These are phyloP conservation scores for Trapa incisa DNA, from an alignment of 345 rosid species.

Conservation along the genomic window DNA sequence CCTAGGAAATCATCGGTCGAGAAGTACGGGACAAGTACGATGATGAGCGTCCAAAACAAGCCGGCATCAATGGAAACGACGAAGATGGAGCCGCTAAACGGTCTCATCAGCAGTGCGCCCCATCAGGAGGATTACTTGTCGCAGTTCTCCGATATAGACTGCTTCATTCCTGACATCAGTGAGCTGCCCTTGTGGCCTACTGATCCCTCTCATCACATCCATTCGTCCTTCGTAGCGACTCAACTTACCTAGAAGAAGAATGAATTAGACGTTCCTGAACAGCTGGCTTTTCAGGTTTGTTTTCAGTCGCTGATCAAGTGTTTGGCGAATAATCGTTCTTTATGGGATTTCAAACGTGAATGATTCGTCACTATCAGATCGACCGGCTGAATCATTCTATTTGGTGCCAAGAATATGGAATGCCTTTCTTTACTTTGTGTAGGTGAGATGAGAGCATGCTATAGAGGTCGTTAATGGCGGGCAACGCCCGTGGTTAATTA, in stretches of 20 bases:
- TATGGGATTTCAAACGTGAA: neutral
- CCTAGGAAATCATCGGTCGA: neutral
- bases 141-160: slow-evolving; percentile 18
- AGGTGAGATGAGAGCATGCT: neutral
- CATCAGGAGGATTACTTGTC: slow-evolving; percentile 9
- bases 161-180: slow-evolving; percentile 12
- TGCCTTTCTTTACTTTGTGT: neutral
- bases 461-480: neutral
- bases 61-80: neutral
- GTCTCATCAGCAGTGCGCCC: neutral
- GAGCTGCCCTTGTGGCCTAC: slow-evolving; percentile 7
- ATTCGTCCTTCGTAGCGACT: slow-evolving; percentile 5
- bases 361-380: neutral
- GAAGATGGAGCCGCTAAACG: slow-evolving; percentile 5
- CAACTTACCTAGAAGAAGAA: neutral
- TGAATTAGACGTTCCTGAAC: neutral
- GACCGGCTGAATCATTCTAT: neutral
- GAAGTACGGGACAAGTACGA: neutral
- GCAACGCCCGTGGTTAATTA: neutral
- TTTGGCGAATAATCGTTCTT: neutral
- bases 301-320: neutral
- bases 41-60: neutral
- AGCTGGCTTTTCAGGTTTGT: neutral
- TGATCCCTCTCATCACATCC: slow-evolving; percentile 9
- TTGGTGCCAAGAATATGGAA: no score